A percentile compares a stretch with the other conserved stretches of the same genome.
Conservation (phyloP, 306 rosid genomes). For the Sicyos baderoa region DNA sequence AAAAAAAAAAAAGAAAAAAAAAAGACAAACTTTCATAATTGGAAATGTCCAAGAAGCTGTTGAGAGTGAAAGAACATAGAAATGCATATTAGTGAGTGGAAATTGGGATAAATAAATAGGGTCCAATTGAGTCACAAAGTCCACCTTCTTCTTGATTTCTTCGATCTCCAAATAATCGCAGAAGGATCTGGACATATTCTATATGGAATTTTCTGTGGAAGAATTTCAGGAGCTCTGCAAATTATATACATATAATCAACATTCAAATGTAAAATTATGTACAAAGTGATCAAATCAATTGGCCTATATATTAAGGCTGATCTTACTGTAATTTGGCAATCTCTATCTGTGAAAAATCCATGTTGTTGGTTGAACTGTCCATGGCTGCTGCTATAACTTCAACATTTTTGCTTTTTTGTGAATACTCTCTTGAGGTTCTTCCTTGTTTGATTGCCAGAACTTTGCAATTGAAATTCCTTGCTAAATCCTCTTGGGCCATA, state of each 20-base stretch:
- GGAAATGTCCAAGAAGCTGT: not conserved
- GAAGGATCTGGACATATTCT: slow-evolving; percentile 71
- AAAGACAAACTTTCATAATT: not conserved
- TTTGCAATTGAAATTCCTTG: slow-evolving; percentile 61
- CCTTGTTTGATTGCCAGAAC: slow-evolving; percentile 71
- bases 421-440: slow-evolving; percentile 20
- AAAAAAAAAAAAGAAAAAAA: not conserved
- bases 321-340: slow-evolving; percentile 56
- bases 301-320: no score
- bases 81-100: not conserved
- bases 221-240: slow-evolving; percentile 50
- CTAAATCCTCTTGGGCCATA: slow-evolving; percentile 32
- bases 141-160: slow-evolving; percentile 52
- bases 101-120: not conserved
- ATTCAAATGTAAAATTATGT: not conserved
- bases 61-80: not conserved
- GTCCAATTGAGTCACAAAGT: not conserved
- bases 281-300: not conserved
- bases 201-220: slow-evolving; percentile 63
- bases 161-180: slow-evolving; percentile 81
- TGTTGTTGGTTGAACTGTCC: slow-evolving; percentile 47
- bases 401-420: slow-evolving; percentile 21
- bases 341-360: slow-evolving; percentile 75
- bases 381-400: slow-evolving; percentile 22
- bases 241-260: not conserved